A percentile compares a stretch with the other conserved stretches of the same genome.
Conservation (phyloP, 192 early-diverging fungal species). For the Tieghemiomyces parasiticus region DNA sequence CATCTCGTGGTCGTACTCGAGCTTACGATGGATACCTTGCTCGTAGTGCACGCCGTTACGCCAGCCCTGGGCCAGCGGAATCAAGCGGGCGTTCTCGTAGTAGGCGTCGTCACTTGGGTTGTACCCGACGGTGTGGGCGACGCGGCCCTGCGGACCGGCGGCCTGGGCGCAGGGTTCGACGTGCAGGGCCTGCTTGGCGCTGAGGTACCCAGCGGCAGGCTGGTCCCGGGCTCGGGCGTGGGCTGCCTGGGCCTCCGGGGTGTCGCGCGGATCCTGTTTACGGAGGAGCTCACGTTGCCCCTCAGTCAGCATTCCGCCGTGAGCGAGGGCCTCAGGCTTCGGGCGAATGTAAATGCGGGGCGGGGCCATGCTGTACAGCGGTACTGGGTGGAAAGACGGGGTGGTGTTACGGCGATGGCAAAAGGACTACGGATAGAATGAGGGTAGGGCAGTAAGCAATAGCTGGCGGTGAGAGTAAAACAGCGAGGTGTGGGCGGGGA, state of each 20-base stretch:
- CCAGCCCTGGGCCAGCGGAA: constrained; percentile 26
- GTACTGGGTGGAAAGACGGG: no score
- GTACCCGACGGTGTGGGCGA: constrained; percentile 18
- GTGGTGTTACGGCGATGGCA: no score
- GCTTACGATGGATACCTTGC: constrained; percentile 21
- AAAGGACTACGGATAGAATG: no score
- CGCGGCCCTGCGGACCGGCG: background rate
- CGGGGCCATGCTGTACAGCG: no score
- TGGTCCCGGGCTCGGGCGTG: background rate
- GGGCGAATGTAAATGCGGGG: no score
- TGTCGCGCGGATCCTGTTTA: no score
- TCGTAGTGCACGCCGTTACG: constrained; percentile 15
- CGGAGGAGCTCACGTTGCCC: no score
- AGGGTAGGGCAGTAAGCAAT: no score
- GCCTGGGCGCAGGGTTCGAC: background rate
- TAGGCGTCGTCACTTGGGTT: constrained; percentile 31
- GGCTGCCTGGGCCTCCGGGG: background rate
- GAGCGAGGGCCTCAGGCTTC: no score
- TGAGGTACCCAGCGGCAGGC: constrained; percentile 2
- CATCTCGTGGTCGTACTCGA: constrained; percentile 30
- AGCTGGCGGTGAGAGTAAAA: no score
- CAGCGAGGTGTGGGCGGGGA: no score
- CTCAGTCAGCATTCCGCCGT: no score
- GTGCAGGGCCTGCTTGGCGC: constrained; percentile 3
- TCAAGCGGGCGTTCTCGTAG: constrained; percentile 24